Base-by-base conservation (phyloP, 768 basidiomycete genomes). In the Thelephora ganbajun region DNA sequence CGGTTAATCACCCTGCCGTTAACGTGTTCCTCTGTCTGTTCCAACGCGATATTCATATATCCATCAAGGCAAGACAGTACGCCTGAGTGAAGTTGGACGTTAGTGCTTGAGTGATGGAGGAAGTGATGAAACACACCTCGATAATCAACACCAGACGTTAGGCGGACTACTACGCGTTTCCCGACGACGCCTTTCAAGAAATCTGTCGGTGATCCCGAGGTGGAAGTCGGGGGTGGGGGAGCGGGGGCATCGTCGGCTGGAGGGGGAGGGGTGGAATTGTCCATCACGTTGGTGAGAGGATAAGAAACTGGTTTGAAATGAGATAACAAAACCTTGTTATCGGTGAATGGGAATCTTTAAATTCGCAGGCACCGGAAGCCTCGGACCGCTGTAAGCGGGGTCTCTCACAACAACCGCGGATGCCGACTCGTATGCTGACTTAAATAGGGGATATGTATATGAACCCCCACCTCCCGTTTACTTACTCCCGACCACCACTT, bases 1-100 rank as follows among this genome's bases (percentile, higher is more conserved):
- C 72, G 74, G 59, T 93, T 94, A 33, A 87, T 93, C 43, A 86
- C 73, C n/a, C 65, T 57, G 3, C 92, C 92, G 52, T 86, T 82
- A 9, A 93, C 88, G 62, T 92, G 80, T 65, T 99, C 96, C 65
- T 96, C 91, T 2, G 93, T 96, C 63, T 96, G 88, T 65, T 99
- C 96, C 33, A 98, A 67, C 12, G 91, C 96, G 44, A 98, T 94
- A 66, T 98, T 98, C 96, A 99, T 98, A 64, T 96, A 98, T 0
- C 93, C 93, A 64, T 98, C 96, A 19, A 98, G 73, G 59, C 96
- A 98, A 2, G 91, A 93, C 12, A 99, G 67, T 2, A 92, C 73
- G 16, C 94, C 94, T 98, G 50, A 30, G 16, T 22, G 36, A 20
- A 51, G 9, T 19, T 14, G 3, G 11, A 44, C 14, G 1, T 23